Base-by-base conservation (phyloP, 2,329 filamentous ascomycete species). In the Seiridium cupressi region DNA sequence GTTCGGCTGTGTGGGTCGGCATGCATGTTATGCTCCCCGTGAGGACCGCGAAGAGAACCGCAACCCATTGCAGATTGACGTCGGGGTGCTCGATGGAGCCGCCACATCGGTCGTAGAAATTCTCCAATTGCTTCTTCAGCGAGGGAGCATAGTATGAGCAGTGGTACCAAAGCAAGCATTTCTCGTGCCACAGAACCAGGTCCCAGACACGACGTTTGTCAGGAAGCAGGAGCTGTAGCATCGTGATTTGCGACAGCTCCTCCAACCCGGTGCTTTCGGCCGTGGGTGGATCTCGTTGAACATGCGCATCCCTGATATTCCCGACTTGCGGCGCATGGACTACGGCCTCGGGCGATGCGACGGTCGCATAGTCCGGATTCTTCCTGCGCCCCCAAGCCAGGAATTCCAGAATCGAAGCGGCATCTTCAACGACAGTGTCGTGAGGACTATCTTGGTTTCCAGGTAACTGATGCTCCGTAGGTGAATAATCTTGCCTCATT, bases 381-480 rank as follows among this genome's bases (percentile, higher is more conserved):
- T 81, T 81, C 42, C 73, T 70, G 13, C 78, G 73, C 7, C 79
- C 79, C 79, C 79, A 81, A 1, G 79, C 77, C 2, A 81, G 69
- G 51, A 80, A 81, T 58, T 81, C 79, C 0, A 81, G 71, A 3
- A 81, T 76, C 3, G 78, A 79, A 1, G 77, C 78, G 1, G 77
- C 77, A 64, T 79, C 77, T 62, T 70, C 72, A 58, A 66, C 70
- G 55, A 68, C 69, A 2, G 72, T 65, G 58, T 72, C 71, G n/a
- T 68, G 61, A 4, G 55, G 57, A 35, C 57, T 59, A 35, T 65
- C 48, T 34, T 59, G 55, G 51, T 42, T 36, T 47, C 18, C 18
- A 26, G 18, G 18, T 26, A 26, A 26, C 18, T 26, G 18, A 26
- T 26, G 18, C 18, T 26, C 18, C 18, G 18, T 26, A 26, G 18